These are phyloP conservation scores for Globisporangium barbulae DNA, from an alignment of 352 stramenopile genomes.

Conservation along the genomic window DNA sequence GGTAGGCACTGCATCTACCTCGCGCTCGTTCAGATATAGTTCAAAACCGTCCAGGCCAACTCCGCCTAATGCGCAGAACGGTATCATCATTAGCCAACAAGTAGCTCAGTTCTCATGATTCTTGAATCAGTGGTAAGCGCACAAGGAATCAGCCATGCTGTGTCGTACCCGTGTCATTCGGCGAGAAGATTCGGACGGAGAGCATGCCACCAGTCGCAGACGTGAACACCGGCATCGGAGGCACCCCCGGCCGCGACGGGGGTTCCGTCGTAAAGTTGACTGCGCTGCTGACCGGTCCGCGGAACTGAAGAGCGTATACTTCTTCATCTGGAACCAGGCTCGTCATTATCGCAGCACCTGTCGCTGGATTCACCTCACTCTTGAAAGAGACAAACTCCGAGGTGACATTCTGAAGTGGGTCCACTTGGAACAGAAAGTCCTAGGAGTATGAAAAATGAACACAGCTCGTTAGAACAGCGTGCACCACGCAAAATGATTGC, in stretches of 20 bases:
- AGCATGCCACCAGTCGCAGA: conserved; percentile 42
- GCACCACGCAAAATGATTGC: too few relatives aligned
- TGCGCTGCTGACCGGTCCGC: conserved; percentile 25
- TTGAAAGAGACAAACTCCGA: conserved; percentile 11
- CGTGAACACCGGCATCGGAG: conserved; percentile 21
- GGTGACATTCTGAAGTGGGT: conserved; percentile 11
- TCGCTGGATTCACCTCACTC: not conserved
- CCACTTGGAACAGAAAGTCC: conserved; percentile 51
- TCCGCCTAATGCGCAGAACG: conserved; percentile 20
- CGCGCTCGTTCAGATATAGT: conserved; percentile 31
- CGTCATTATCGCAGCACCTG: conserved; percentile 9
- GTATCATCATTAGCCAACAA: not conserved
- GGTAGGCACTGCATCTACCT: conserved; percentile 13
- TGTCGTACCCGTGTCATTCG: conserved; percentile 46
- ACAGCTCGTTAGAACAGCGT: not conserved
- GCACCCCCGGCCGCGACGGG: conserved; percentile 28
- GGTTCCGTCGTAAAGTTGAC: conserved; percentile 31
- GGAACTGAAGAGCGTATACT: conserved; percentile 18
- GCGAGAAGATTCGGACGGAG: conserved; percentile 37
- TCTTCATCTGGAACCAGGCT: conserved; percentile 12
- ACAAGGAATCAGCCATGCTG: not conserved
- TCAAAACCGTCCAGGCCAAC: conserved; percentile 30
- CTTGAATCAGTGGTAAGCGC: too few relatives aligned
- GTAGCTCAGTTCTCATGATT: not conserved
- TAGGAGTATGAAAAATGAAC: conserved; percentile 2